Evolutionary conservation across 306 rosid genomes (phyloP), one percentile per base, ranked within the genome.

Genomic region (Alnus glutinosa): DNA sequence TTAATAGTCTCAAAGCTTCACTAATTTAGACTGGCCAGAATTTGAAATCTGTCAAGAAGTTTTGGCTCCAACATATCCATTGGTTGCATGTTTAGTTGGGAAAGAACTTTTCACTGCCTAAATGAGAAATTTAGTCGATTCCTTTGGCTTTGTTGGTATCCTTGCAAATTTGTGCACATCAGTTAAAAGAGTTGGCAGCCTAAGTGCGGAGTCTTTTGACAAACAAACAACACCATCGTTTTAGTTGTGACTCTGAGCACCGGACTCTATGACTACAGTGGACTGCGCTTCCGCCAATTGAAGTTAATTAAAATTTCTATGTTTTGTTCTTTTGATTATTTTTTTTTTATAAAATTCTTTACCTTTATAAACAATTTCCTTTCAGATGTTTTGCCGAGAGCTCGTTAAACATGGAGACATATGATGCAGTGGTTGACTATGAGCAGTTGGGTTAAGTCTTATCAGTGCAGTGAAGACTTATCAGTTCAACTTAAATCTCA

Each of bases 331-430:
- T 59, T 57, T 42, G 18, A 70, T 14, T 71, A 13, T 23, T 23
- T 23, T 23, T 23, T 19, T 28, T 48, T 0, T 71, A 1, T 63
- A 7, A 18, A 30, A 12, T 7, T 13, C 36, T 7, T 74, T 37
- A 8, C 50, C 34, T 62, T 11, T 44, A 15, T 28, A 51, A 28
- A 50, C 37, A 15, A 19, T 47, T 62, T 30, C 71, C 75, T 62
- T 75, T 67, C 80, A 87, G 92, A 52, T 88, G 92, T 82, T 90
- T 87, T 63, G 86, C 89, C 23, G 87, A 84, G 80, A 81, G 89
- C 77, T 67, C 81, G 0, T 83, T 87, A 67, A 87, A 63, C 68
- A 80, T 88, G 87, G 90, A 88, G 73, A 84, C 92, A 19, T 90
- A 88, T 77, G 92, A 90, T 81, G 76, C 74, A 4, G 89, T 88